These are phyloP conservation scores for Cylindrodendrum hubeiense DNA, from an alignment of 2,329 filamentous ascomycete genomes.

Conservation along the genomic window DNA sequence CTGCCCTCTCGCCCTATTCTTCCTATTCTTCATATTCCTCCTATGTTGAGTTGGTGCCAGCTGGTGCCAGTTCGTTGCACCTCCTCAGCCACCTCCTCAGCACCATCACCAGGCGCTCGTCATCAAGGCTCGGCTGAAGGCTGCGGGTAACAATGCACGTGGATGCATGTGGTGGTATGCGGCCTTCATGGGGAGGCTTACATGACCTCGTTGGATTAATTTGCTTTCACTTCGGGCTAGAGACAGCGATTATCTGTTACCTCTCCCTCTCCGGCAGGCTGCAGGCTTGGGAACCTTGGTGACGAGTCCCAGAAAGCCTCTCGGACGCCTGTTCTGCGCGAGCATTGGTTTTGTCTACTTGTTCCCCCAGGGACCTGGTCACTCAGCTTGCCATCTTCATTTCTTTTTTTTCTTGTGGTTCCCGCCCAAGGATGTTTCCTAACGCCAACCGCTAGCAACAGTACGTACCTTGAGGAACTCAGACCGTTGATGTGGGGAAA, in stretches of 20 bases:
- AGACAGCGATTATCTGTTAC: neutral
- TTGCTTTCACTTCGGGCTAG: neutral
- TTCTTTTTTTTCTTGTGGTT: conserved; percentile 8
- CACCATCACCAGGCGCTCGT: neutral
- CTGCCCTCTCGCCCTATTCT: neutral
- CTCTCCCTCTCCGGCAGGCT: neutral
- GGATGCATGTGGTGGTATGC: neutral
- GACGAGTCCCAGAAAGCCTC: neutral
- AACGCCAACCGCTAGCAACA: conserved; percentile 30
- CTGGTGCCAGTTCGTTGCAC: neutral
- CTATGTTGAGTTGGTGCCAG: neutral
- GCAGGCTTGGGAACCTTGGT: neutral
- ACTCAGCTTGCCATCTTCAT: conserved; percentile 6
- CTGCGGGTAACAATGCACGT: neutral
- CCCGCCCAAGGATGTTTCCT: conserved; percentile 10
- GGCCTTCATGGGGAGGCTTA: neutral
- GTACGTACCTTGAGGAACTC: conserved; percentile 11
- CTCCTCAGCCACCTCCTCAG: neutral
- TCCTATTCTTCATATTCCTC: too few relatives aligned
- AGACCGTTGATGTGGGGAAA: conserved; percentile 40
- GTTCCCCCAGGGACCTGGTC: conserved; percentile 18
- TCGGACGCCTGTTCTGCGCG: conserved; percentile 9
- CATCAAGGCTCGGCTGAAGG: neutral
- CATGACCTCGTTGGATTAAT: neutral
- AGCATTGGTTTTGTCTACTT: conserved; percentile 15